These are phyloP conservation scores for Citrus inodora DNA, from an alignment of 345 rosid species.

Conservation along the genomic window DNA sequence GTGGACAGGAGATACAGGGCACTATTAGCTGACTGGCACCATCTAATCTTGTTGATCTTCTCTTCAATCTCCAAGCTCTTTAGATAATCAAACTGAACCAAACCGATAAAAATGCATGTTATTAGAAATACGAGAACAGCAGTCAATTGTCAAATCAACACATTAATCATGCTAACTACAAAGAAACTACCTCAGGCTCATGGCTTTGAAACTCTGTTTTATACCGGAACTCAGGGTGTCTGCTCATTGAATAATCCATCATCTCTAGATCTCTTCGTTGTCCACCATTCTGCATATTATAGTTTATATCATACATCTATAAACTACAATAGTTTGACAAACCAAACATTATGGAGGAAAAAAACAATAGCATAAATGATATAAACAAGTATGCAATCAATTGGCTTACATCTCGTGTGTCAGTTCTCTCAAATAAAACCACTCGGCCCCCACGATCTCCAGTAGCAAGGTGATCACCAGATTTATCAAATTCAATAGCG, in stretches of 20 bases:
- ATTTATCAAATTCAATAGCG: conserved; percentile 80
- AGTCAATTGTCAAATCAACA: neutral
- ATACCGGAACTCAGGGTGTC: conserved; percentile 84
- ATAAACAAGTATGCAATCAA: conserved; percentile 3
- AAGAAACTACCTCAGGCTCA: conserved; percentile 73
- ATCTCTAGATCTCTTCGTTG: conserved; percentile 65
- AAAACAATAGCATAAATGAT: neutral
- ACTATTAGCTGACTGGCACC: conserved; percentile 88
- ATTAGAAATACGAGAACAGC: neutral
- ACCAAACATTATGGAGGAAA: neutral
- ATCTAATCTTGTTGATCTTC: conserved; percentile 91
- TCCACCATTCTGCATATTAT: conserved; percentile 54
- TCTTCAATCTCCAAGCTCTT: conserved; percentile 99
- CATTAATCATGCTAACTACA: neutral
- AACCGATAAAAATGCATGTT: conserved; percentile 15
- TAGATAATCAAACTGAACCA: conserved; percentile 81
- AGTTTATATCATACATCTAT: conserved; percentile 13
- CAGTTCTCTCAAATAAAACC: conserved; percentile 88
- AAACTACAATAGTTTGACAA: conserved; percentile 9
- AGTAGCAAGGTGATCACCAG: conserved; percentile 84
- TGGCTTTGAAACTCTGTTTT: conserved; percentile 97
- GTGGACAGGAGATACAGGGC: conserved; percentile 86
- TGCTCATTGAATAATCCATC: conserved; percentile 44
- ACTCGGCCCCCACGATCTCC: conserved; percentile 98
- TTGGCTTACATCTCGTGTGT: conserved; percentile 58